A percentile compares a stretch with the other conserved stretches of the same genome.
Evolutionary conservation across 257 asterid species (phyloP).

Genomic region (Ligustrum vulgare): DNA sequence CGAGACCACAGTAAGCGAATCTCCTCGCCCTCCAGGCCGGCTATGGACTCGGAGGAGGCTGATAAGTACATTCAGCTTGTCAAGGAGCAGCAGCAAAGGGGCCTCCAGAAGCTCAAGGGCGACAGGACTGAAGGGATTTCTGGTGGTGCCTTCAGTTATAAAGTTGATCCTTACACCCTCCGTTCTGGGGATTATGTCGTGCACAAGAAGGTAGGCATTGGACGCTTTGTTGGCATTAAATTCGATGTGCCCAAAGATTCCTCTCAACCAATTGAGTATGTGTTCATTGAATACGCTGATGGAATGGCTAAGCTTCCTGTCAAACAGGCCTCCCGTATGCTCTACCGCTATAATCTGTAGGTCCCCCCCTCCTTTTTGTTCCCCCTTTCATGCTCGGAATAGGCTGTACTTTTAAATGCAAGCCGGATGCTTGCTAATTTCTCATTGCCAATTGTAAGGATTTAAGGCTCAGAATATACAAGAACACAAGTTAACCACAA

Average conservation of each 20-base stretch:
- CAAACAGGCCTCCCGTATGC: constrained; percentile 82
- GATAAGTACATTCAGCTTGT: constrained; percentile 79
- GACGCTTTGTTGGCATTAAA: constrained; percentile 74
- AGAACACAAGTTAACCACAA: too few relatives aligned
- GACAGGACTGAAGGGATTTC: constrained; percentile 31
- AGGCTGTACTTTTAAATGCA: not conserved
- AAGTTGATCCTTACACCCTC: constrained; percentile 88
- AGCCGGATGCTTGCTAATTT: not conserved
- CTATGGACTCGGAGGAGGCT: constrained; percentile 76
- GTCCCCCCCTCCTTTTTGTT: constrained; percentile 13
- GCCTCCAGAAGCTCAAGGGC: constrained; percentile 81
- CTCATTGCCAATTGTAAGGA: not conserved
- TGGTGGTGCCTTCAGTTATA: constrained; percentile 45
- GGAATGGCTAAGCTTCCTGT: constrained; percentile 95
- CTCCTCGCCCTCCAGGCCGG: constrained; percentile 45
- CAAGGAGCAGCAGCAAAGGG: constrained; percentile 91
- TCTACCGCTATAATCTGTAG: constrained; percentile 90
- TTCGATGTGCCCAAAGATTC: constrained; percentile 62
- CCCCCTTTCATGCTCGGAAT: constrained; percentile 6
- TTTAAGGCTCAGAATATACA: too few relatives aligned
- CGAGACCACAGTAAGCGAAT: constrained; percentile 73
- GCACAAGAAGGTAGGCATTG: constrained; percentile 88
- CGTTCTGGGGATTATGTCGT: constrained; percentile 84
- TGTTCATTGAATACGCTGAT: constrained; percentile 89
- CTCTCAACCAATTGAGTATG: constrained; percentile 68